Evolutionary conservation across 179 eudicot species (phyloP), one percentile per base, ranked within the genome.

Genomic region (Gypsophila paniculata): DNA sequence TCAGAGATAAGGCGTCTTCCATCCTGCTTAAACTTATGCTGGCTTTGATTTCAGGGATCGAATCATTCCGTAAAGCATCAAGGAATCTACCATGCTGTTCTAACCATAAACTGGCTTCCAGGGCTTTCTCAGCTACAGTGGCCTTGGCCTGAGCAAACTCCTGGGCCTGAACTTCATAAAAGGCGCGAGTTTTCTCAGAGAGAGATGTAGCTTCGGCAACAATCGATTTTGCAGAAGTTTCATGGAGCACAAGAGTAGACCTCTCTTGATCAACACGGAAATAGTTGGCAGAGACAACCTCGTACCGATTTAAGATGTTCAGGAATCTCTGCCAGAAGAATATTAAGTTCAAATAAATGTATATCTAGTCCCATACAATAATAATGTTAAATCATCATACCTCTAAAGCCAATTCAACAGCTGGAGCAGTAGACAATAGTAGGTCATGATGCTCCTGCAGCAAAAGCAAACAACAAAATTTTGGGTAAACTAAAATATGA

Each of bases 381-480:
- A 68, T 42, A 29, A 53, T 72, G 34, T 22, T 58, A 65, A 72
- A 38, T 59, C 73, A 25, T 46, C 84, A 62, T 75, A 93, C 99
- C 98, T 89, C 87, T 71, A 96, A 87, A 68, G 91, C 84, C 75
- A 90, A 89, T 79, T 89, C 98, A 79, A 90, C 85, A 70, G 98
- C 89, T 51, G 99, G 98, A 71, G 88, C 81, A 73, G 85, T 82
- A 79, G 86, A 79, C 73, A 96, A 76, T 72, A 96, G 67, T 75
- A 93, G 91, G 83, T 96, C 97, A 82, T 96, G 98, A 85, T 93
- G 97, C 77, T 96, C 98, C 99, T 96, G 89, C 72, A 34, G 78
- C 61, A 74, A 22, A 68, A 44, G 34, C 36, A 60, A 74, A 70
- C 60, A 57, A 44, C 61, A 68, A 72, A 44, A 69, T 36, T 26